Evolutionary conservation across 192 early-diverging fungal genomes (phyloP).

Genomic region (Coemansia sp.): DNA sequence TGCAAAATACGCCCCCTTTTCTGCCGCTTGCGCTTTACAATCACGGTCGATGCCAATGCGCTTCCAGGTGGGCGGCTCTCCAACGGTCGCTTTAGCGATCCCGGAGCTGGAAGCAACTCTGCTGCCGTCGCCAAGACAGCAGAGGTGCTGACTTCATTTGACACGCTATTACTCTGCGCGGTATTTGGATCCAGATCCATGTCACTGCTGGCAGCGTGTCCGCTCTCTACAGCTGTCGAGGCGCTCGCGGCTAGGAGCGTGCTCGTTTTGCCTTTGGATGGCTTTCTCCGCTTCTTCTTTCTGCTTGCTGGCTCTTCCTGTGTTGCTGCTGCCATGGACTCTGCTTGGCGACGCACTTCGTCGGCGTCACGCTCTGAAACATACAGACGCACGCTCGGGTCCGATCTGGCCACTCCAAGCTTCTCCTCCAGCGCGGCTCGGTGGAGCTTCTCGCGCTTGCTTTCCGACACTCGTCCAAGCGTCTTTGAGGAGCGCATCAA

Average conservation of each 20-base stretch:
- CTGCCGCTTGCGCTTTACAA: constrained; percentile 52
- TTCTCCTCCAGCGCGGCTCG: constrained; percentile 64
- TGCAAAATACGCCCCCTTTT: constrained; percentile 50
- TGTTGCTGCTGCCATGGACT: constrained; percentile 4
- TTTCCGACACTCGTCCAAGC: constrained; percentile 62
- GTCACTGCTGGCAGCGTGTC: too few species aligned
- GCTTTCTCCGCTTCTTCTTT: constrained; percentile 9
- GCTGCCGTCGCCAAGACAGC: background rate
- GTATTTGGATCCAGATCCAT: too few species aligned
- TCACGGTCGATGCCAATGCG: constrained; percentile 23
- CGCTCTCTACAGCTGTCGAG: too few species aligned
- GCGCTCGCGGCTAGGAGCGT: background rate
- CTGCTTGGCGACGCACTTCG: constrained; percentile 21
- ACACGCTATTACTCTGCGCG: too few species aligned
- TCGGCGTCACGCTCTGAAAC: constrained; percentile 53
- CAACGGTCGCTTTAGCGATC: constrained; percentile 13
- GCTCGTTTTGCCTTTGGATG: constrained; percentile 1
- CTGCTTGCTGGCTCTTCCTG: background rate
- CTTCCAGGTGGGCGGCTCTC: constrained; percentile 31
- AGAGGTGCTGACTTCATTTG: too few species aligned
- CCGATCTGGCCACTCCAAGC: constrained; percentile 57
- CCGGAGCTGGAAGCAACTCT: too few species aligned
- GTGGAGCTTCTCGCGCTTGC: constrained; percentile 61
- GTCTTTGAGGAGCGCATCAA: constrained; percentile 66
- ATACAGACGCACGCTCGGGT: constrained; percentile 57